Conservation (phyloP, 306 rosid species). For the Aeschynomene evenia region DNA sequence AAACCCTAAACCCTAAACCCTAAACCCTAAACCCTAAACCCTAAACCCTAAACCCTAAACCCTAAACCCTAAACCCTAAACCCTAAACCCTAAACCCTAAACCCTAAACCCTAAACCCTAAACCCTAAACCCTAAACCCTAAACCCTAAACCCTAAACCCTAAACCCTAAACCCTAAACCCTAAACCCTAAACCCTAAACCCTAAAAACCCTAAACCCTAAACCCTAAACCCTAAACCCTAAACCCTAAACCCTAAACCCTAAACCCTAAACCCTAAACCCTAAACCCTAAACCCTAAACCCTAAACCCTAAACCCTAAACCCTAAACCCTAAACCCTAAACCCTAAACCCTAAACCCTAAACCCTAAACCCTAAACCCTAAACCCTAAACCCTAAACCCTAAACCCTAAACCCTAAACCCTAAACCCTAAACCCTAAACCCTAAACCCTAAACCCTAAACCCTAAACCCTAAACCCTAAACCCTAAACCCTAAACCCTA, state of each 20-base stretch:
- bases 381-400: background rate
- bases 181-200: background rate
- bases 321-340: background rate
- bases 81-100: background rate
- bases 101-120: background rate
- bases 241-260: background rate
- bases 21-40: background rate
- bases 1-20: background rate
- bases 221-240: background rate
- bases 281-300: background rate
- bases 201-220: background rate
- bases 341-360: background rate
- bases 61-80: background rate
- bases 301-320: background rate
- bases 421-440: too few species aligned
- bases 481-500: background rate
- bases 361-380: background rate
- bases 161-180: background rate
- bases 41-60: background rate
- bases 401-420: background rate
- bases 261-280: background rate
- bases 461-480: background rate
- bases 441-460: background rate
- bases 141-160: background rate
- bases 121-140: background rate